Percentiles rank a stretch among this genome's conserved stretches.
These are phyloP conservation scores for Aspergillus novoparasiticus DNA, from an alignment of 2,329 filamentous ascomycete species.

Conservation along the genomic window DNA sequence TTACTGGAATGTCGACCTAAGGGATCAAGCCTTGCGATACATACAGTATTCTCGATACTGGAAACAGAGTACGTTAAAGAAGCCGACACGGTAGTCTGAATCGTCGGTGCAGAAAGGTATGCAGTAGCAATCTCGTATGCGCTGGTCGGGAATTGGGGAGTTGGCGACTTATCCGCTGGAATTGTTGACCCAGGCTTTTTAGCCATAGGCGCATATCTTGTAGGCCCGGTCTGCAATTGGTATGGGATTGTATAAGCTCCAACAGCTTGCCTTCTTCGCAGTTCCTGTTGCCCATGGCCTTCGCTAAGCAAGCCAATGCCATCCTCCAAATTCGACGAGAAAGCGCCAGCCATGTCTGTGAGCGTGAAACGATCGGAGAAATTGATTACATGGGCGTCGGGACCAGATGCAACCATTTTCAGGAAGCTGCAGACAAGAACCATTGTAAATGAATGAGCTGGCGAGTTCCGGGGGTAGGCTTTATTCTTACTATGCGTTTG, in stretches of 20 bases:
- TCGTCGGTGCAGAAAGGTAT: constrained; percentile 49
- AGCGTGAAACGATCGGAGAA: constrained; percentile 68
- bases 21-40: constrained; percentile 28
- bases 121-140: constrained; percentile 55
- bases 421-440: constrained; percentile 51
- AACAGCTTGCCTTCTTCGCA: constrained; percentile 34
- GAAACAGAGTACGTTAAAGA: constrained; percentile 53
- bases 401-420: constrained; percentile 59
- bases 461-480: background rate
- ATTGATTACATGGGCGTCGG: constrained; percentile 58
- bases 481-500: constrained; percentile 58
- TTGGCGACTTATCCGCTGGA: constrained; percentile 51
- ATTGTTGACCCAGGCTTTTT: constrained; percentile 62
- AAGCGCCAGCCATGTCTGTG: constrained; percentile 64
- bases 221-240: constrained; percentile 56
- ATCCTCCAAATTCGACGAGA: constrained; percentile 43
- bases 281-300: constrained; percentile 22
- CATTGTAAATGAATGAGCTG: background rate
- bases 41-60: constrained; percentile 62
- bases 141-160: constrained; percentile 58
- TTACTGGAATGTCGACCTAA: background rate
- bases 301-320: constrained; percentile 35
- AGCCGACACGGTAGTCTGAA: constrained; percentile 55
- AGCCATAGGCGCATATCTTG: constrained; percentile 65
- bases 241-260: constrained; percentile 52